Percentiles rank a stretch among this genome's conserved stretches.
Evolutionary conservation across 495 filamentous ascomycete genomes (phyloP).

Genomic region (Annulohypoxylon moriforme): DNA sequence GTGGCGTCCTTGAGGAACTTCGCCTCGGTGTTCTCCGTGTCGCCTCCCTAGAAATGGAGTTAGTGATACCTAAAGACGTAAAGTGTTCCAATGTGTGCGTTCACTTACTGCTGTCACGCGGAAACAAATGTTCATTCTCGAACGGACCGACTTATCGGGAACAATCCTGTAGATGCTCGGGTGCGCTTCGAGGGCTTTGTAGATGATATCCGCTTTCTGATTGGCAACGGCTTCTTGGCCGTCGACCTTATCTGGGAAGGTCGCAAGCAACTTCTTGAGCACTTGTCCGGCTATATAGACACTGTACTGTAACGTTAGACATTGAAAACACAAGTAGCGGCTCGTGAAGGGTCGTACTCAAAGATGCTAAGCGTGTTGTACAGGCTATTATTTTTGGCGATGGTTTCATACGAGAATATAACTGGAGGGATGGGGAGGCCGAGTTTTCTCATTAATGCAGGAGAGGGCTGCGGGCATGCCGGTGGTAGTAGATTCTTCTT

Average conservation of each 20-base stretch:
- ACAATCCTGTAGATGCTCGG: conserved; percentile 77
- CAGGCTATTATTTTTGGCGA: conserved; percentile 87
- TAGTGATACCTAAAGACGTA: background rate
- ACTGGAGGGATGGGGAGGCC: conserved; percentile 79
- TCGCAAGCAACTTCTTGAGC: conserved; percentile 71
- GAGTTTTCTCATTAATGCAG: conserved; percentile 77
- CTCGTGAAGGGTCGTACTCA: conserved; percentile 59
- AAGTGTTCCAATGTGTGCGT: background rate
- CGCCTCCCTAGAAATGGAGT: conserved; percentile 54
- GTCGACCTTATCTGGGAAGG: conserved; percentile 71
- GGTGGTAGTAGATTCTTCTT: conserved; percentile 80
- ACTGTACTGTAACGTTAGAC: conserved; percentile 45
- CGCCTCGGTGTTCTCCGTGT: conserved; percentile 74
- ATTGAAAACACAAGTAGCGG: background rate
- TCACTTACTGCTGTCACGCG: conserved; percentile 65
- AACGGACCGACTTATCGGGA: conserved; percentile 75
- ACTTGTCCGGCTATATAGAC: conserved; percentile 90
- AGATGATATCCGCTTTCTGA: conserved; percentile 79
- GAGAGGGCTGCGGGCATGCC: conserved; percentile 61
- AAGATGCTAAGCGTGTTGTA: conserved; percentile 98
- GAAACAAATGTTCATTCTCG: conserved; percentile 94
- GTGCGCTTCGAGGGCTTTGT: conserved; percentile 77
- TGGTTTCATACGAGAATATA: conserved; percentile 81
- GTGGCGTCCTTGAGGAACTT: conserved; percentile 79
- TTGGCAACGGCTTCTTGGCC: conserved; percentile 76